Conservation (phyloP, 371 early-diverging fungal species). For the Circinella umbellata region DNA sequence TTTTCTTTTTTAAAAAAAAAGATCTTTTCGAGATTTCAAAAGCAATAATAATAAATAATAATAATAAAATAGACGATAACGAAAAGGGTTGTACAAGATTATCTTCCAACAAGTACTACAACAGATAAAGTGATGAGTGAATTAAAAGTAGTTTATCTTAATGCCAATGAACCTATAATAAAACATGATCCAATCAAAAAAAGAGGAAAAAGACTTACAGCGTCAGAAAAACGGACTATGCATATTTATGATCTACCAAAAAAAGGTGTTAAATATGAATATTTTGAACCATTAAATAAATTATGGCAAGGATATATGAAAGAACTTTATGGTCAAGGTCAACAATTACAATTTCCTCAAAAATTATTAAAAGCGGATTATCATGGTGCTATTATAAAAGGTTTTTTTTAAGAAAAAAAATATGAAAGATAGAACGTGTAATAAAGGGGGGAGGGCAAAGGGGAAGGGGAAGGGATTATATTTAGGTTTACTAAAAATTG, state of each 20-base stretch:
- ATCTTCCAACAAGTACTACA: conserved; percentile 5
- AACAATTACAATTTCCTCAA: conserved; percentile 49
- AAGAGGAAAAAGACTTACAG: conserved; percentile 43
- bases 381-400: conserved; percentile 82
- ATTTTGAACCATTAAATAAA: conserved; percentile 75
- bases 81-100: conserved; percentile 13
- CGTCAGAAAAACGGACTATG: conserved; percentile 62
- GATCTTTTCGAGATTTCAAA: background rate
- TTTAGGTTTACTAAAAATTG: no score
- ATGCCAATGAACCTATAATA: conserved; percentile 3
- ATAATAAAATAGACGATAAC: conserved; percentile 3
- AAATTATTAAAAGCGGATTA: conserved; percentile 84
- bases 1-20: background rate
- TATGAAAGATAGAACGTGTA: no score
- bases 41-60: no score
- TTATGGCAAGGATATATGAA: conserved; percentile 86
- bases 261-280: conserved; percentile 54
- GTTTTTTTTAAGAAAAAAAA: no score
- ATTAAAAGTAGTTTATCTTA: conserved; percentile 19
- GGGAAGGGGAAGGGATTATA: no score
- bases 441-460: no score
- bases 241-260: conserved; percentile 72
- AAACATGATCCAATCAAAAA: conserved; percentile 12
- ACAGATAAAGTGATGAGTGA: conserved; percentile 12
- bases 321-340: conserved; percentile 55